Evolutionary conservation across 495 filamentous ascomycete genomes (phyloP), one percentile per base, ranked within the genome.

Genomic region (Beverwykella pulmonaria): DNA sequence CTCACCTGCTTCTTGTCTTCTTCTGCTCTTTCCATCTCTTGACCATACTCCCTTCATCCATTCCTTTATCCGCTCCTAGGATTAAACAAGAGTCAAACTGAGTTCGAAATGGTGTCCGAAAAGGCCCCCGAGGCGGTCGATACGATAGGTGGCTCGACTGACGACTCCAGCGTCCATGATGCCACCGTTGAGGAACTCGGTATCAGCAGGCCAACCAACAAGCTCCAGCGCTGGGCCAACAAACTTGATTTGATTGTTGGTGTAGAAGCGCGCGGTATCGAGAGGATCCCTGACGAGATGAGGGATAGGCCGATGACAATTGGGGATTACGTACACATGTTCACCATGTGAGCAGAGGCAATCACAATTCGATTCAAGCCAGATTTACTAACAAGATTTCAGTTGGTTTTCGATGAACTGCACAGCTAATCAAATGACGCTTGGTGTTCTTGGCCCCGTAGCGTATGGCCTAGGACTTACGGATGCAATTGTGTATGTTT

Each of bases 351-450:
- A 56, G 49, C 17, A n/a, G 1, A 15, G 7, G 9, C n/a, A 23
- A 8, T 17, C 57, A 30, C 15, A 26, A 36, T 9, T 12, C 3
- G n/a, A 53, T 19, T 32, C 14, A 26, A 39, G 47, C 12, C 27
- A 5, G 19, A 27, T 36, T 22, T 39, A 19, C 29, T 23, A 53
- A 6, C 1, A n/a, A 17, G 9, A 29, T 44, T 44, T 17, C 14
- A 63, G 60, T 19, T 63, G 67, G 62, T 70, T 70, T 36, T 46
- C 53, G 15, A 61, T 65, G 44, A 65, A 70, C 50, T 55, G 53
- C 22, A 61, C 67, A 6, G 67, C 61, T 6, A 70, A 70, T 22
- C 53, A 70, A 20, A 59, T 70, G 48, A 56, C 61, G 4, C 55
- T 70, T 4, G 67, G 67, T 6, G 44, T 70, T 4, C 54, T 70